A percentile compares a stretch with the other conserved stretches of the same genome.
phyloP scores from a whole-genome alignment of 768 basidiomycete genomes.

The Amanita rimosa region DNA sequence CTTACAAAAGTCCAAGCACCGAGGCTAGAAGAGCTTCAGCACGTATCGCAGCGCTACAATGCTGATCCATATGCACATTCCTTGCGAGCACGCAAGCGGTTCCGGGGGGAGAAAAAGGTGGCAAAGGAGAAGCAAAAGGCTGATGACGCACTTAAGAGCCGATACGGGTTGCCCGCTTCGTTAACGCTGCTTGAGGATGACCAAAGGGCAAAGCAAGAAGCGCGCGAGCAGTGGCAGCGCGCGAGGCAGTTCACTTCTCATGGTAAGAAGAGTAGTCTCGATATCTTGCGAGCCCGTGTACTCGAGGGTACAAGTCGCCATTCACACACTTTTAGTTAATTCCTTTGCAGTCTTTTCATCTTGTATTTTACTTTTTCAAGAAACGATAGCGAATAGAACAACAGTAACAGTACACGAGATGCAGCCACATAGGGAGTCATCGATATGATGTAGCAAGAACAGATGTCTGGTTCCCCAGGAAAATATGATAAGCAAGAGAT shows the following conservation, averaged over 20 bases:
- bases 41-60: conserved; percentile 67
- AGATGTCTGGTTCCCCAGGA: conserved; percentile 4
- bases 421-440: not conserved
- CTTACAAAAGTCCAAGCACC: conserved; percentile 67
- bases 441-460: conserved; percentile 3
- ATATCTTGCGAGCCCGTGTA: conserved; percentile 39
- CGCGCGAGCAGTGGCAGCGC: conserved; percentile 48
- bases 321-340: not conserved
- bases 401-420: conserved; percentile 8
- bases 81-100: conserved; percentile 60
- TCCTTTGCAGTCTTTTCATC: not conserved
- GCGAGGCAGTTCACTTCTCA: not conserved
- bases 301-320: conserved; percentile 43
- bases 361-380: conserved; percentile 4
- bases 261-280: not conserved
- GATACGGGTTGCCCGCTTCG: conserved; percentile 67
- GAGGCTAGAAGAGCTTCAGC: conserved; percentile 71
- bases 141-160: conserved; percentile 62
- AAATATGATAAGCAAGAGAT: conserved; percentile 7
- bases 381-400: conserved; percentile 6
- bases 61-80: conserved; percentile 84
- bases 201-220: conserved; percentile 44
- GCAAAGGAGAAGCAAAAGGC: conserved; percentile 53
- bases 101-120: conserved; percentile 80
- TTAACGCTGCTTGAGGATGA: conserved; percentile 59